These are phyloP conservation scores for Rhypophila decipiens DNA, from an alignment of 495 filamentous ascomycete species.

Conservation along the genomic window DNA sequence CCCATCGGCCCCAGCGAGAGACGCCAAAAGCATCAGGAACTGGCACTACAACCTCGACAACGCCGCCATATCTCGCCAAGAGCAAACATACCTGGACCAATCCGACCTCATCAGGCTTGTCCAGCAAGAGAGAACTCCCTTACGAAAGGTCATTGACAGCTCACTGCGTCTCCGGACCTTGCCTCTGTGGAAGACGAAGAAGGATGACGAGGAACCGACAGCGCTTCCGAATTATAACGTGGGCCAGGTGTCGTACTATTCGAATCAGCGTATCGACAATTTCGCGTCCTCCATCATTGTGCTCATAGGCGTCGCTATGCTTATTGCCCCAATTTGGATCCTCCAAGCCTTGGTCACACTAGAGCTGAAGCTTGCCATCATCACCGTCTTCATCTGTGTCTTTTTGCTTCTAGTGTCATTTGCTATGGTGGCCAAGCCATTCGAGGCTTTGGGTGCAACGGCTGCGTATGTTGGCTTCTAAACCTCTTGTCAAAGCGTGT, in stretches of 20 bases:
- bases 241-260: constrained; percentile 2
- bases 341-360: not conserved
- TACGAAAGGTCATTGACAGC: no score
- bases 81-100: no score
- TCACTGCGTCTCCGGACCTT: no score
- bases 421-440: constrained; percentile 5
- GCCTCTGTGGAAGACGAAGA: no score
- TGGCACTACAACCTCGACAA: no score
- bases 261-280: not conserved
- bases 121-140: no score
- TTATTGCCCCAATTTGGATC: not conserved
- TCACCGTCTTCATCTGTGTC: not conserved
- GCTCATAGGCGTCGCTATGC: not conserved
- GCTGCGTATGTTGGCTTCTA: not conserved
- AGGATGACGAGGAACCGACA: no score
- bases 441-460: constrained; percentile 2
- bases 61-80: no score
- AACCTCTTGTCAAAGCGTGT: not conserved
- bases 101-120: no score
- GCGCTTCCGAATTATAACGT: no score
- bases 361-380: not conserved
- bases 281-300: not conserved
- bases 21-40: no score
- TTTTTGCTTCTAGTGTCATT: constrained; percentile 1
- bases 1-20: no score